A percentile compares a stretch with the other conserved stretches of the same genome.
These are phyloP conservation scores for Rhodotorula sp. DNA, from an alignment of 1,284 basidiomycete species.

Conservation along the genomic window DNA sequence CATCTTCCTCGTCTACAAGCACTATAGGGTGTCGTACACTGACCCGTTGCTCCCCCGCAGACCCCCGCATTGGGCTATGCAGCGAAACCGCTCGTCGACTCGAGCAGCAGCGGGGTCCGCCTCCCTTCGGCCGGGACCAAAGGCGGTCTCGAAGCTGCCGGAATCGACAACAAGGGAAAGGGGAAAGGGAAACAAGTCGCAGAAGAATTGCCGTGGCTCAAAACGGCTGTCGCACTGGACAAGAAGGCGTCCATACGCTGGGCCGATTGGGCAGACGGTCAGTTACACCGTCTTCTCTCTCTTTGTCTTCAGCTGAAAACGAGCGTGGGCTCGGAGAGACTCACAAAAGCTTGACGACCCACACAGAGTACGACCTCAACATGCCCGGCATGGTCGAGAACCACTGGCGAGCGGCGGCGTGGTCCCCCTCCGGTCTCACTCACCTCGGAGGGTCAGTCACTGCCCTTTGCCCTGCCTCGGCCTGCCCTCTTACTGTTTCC, in stretches of 20 bases:
- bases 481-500: neutral
- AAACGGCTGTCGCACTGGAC: constrained; percentile 13
- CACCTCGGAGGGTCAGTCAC: constrained; percentile 23
- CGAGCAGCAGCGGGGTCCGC: neutral
- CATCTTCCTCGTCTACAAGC: too few relatives aligned
- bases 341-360: neutral
- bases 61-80: constrained; percentile 14
- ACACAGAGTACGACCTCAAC: constrained; percentile 21
- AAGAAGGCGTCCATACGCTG: constrained; percentile 29
- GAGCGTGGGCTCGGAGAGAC: too few relatives aligned
- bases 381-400: constrained; percentile 10
- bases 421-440: constrained; percentile 30
- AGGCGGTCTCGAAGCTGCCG: neutral
- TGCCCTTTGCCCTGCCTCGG: rapidly evolving
- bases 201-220: constrained; percentile 5
- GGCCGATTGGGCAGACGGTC: constrained; percentile 32
- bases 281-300: neutral
- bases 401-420: constrained; percentile 18
- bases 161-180: constrained; percentile 10
- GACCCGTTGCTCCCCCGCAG: neutral
- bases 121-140: neutral
- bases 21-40: neutral
- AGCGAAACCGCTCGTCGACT: neutral
- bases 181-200: constrained; percentile 3
- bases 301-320: too few relatives aligned